Conservation (phyloP, 108 stramenopile species). For the Nannochloropsis oceanica region DNA sequence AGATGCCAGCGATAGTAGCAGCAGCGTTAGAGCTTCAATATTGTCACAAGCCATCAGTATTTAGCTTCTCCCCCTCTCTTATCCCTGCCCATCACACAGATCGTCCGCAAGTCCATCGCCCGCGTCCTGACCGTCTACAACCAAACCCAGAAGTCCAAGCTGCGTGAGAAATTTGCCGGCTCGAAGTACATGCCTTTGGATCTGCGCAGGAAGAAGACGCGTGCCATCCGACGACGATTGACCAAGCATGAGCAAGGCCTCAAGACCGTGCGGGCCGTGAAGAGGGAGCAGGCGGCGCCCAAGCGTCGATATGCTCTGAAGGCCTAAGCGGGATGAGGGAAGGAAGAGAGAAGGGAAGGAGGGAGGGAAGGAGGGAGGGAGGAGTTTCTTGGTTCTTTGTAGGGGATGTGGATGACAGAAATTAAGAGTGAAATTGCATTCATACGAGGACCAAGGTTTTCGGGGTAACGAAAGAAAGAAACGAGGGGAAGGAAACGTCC, state of each 20-base stretch:
- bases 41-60: too few species aligned
- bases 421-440: too few species aligned
- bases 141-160: slow-evolving; percentile 85
- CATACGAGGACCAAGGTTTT: too few species aligned
- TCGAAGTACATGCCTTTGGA: slow-evolving; percentile 86
- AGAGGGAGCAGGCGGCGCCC: slow-evolving; percentile 49
- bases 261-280: slow-evolving; percentile 63
- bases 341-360: neutral
- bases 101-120: slow-evolving; percentile 91
- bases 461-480: too few species aligned
- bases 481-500: neutral
- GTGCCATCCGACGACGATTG: slow-evolving; percentile 85
- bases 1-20: neutral
- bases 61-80: neutral
- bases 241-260: slow-evolving; percentile 59
- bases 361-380: neutral
- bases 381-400: too few species aligned
- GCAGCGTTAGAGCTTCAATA: neutral
- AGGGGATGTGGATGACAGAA: too few species aligned
- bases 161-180: slow-evolving; percentile 66
- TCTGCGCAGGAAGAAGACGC: slow-evolving; percentile 89
- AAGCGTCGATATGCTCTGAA: slow-evolving; percentile 33
- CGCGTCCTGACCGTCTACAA: slow-evolving; percentile 96
- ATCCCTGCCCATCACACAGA: neutral
- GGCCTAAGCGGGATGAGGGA: slow-evolving; percentile 3